phyloP scores from a whole-genome alignment of 164 flowering plant species.

The Vitis rupestris region DNA sequence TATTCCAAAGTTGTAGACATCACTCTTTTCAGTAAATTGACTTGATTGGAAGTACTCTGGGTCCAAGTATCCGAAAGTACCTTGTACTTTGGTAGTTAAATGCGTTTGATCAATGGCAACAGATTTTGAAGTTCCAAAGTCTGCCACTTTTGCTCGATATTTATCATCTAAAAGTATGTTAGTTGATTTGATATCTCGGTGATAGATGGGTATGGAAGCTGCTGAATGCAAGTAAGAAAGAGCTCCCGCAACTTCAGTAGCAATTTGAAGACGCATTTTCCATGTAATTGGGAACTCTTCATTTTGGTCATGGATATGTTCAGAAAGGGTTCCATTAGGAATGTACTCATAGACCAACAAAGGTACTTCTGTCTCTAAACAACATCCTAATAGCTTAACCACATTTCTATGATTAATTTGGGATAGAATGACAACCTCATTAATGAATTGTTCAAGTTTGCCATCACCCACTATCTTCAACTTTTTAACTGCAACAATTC shows the following conservation, averaged over 20 bases:
- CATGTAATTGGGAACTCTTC: conserved; percentile 9
- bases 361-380: conserved; percentile 20
- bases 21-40: conserved; percentile 10
- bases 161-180: conserved; percentile 11
- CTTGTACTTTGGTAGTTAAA: conserved; percentile 16
- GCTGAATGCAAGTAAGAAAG: conserved; percentile 5
- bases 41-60: conserved; percentile 25
- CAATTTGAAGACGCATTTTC: conserved; percentile 19
- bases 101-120: conserved; percentile 16
- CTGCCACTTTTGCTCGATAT: conserved; percentile 7
- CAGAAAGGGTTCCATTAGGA: conserved; percentile 20
- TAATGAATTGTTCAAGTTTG: conserved; percentile 19
- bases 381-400: conserved; percentile 8
- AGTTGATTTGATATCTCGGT: conserved; percentile 20
- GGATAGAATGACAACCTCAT: conserved; percentile 23
- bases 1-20: conserved; percentile 19
- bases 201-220: conserved; percentile 13
- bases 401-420: conserved; percentile 26
- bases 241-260: conserved; percentile 10
- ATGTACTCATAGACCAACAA: conserved; percentile 20
- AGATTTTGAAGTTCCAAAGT: conserved; percentile 20
- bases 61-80: conserved; percentile 22
- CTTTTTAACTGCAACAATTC: conserved; percentile 21
- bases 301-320: conserved; percentile 13
- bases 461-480: conserved; percentile 5